Base-by-base conservation (phyloP, 257 asterid genomes). In the Solanum peruvianum region DNA sequence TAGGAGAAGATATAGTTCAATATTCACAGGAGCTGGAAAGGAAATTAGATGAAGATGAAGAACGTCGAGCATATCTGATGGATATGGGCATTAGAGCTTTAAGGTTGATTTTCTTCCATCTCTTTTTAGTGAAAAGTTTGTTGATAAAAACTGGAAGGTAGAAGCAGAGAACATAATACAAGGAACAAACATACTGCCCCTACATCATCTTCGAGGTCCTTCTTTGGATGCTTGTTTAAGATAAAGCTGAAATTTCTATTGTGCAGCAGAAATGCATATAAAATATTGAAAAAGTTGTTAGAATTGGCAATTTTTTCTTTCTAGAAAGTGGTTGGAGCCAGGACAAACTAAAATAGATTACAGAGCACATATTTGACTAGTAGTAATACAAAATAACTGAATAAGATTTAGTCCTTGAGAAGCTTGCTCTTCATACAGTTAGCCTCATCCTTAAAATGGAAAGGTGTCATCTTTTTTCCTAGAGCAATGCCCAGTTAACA, bases 21-120 rank as follows among this genome's bases (percentile, higher is more conserved):
- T 93, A 93, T 90, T 83, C 89, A 80, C 92, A 92, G 92, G 97
- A 94, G 90, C 93, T 95, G 76, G 98, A 94, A 88, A 93, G 90
- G 91, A 91, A 91, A 87, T 85, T 93, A 21, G 88, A 90, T 88
- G 93, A 83, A 49, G 90, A 90, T 67, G 98, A 94, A 82, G 98
- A 97, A 88, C 94, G 87, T 81, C 94, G 93, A 90, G 95, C 99
- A 75, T 93, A 91, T 85, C 92, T 94, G 67, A 91, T 90, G 88
- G 99, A 97, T 91, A 93, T 97, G 99, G 97, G 96, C 86, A 90
- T 93, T 49, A 97, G 93, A 91, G 99, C 98, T 87, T 90, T 97
- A 78, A 95, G 99, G 98, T 96, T 88, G 86, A 52, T 81, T 81
- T 20, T 81, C 45, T 18, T 29, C 67, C 44, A 29, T 81, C 85